Evolutionary conservation across 2,329 filamentous ascomycete genomes (phyloP).

Genomic region (Trichoderma gracile): DNA sequence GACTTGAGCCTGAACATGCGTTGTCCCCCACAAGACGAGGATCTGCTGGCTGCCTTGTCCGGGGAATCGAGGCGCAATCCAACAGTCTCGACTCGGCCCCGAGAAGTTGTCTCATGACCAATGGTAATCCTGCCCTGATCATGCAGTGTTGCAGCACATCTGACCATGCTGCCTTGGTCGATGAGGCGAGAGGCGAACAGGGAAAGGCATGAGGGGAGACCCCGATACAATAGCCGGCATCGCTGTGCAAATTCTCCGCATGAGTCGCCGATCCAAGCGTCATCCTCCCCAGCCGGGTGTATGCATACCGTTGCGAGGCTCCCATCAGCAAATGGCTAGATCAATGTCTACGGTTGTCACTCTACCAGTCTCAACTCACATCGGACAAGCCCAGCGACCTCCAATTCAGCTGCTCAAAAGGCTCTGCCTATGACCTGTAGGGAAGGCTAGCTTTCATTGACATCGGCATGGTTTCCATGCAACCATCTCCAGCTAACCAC

Average conservation of each 20-base stretch:
- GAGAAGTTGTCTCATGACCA: not conserved
- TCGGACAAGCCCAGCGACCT: not conserved
- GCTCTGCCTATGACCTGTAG: not conserved
- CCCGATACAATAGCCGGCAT: not conserved
- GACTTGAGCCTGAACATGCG: not conserved
- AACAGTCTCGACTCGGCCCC: not conserved
- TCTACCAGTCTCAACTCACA: not conserved
- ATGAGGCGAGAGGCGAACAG: not conserved
- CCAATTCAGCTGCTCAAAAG: not conserved
- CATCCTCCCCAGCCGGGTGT: not conserved
- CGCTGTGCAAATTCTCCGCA: slow-evolving; percentile 6
- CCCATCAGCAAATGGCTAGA: not conserved
- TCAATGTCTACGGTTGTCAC: not conserved
- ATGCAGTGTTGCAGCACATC: not conserved
- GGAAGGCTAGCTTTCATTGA: not conserved
- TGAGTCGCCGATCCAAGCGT: slow-evolving; percentile 10
- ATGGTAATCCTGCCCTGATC: not conserved
- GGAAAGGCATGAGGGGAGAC: not conserved
- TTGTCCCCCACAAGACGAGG: slow-evolving; percentile 1
- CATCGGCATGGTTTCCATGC: not conserved
- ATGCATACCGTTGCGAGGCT: not conserved
- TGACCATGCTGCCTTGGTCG: not conserved
- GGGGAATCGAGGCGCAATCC: not conserved
- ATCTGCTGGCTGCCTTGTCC: not conserved
- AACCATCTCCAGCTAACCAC: not conserved